Conservation (phyloP, 2,329 filamentous ascomycete species). For the Aspergillus costaricaensis region DNA sequence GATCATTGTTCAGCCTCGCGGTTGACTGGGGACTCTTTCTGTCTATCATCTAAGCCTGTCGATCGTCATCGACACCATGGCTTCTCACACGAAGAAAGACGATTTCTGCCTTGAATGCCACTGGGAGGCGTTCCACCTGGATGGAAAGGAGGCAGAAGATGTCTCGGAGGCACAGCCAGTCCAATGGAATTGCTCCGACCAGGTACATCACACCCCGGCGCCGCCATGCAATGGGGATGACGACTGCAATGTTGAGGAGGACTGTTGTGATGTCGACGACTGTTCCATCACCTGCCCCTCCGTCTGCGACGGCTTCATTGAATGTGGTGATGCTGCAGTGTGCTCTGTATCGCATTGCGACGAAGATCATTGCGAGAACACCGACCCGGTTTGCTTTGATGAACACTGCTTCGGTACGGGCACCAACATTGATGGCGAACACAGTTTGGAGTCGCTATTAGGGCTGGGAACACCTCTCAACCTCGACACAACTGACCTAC, state of each 20-base stretch:
- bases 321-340: conserved; percentile 40
- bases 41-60: not conserved
- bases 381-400: conserved; percentile 42
- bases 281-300: conserved; percentile 42
- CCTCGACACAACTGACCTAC: conserved; percentile 30
- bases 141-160: conserved; percentile 31
- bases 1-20: not conserved
- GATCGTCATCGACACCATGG: conserved; percentile 28
- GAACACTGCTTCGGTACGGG: conserved; percentile 35
- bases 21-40: not conserved
- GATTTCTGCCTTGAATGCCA: conserved; percentile 46
- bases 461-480: conserved; percentile 34
- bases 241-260: conserved; percentile 36
- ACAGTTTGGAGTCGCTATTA: conserved; percentile 35
- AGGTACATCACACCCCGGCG: conserved; percentile 30
- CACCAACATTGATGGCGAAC: conserved; percentile 26
- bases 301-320: conserved; percentile 44
- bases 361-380: conserved; percentile 30
- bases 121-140: conserved; percentile 43
- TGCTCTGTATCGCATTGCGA: conserved; percentile 40
- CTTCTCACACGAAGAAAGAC: conserved; percentile 32
- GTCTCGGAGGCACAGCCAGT: conserved; percentile 22
- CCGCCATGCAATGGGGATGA: conserved; percentile 33
- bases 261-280: conserved; percentile 44
- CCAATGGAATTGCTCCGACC: conserved; percentile 34